Evolutionary conservation across 352 stramenopile species (phyloP).

Genomic region (Globisporangium emineosum): DNA sequence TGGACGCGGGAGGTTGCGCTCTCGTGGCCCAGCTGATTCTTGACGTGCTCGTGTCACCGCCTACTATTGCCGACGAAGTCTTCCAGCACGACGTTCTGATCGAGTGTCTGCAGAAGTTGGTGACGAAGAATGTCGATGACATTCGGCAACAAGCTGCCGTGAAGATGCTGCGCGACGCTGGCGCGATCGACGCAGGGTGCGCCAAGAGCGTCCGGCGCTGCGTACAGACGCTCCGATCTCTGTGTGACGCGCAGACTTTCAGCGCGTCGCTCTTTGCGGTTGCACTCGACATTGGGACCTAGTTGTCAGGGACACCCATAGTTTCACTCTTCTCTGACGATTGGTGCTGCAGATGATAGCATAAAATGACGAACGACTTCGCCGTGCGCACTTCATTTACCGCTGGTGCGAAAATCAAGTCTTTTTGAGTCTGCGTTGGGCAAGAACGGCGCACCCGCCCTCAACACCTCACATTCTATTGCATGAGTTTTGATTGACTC

Average conservation of each 20-base stretch:
- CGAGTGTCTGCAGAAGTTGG: slow-evolving; percentile 39
- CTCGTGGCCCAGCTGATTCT: slow-evolving; percentile 32
- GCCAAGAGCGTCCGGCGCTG: slow-evolving; percentile 29
- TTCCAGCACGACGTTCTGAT: slow-evolving; percentile 34
- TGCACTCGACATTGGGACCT: slow-evolving; percentile 30
- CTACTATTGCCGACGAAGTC: slow-evolving; percentile 19
- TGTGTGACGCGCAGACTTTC: slow-evolving; percentile 38
- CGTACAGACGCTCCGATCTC: slow-evolving; percentile 29
- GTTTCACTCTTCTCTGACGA: too few relatives aligned
- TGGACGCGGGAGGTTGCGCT: slow-evolving; percentile 35
- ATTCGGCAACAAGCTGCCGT: slow-evolving; percentile 56
- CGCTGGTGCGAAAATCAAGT: too few relatives aligned
- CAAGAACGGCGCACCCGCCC: too few relatives aligned
- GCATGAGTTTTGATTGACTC: too few relatives aligned
- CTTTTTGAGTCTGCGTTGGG: too few relatives aligned
- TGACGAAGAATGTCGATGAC: slow-evolving; percentile 49
- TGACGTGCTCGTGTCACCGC: slow-evolving; percentile 17
- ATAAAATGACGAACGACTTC: too few relatives aligned
- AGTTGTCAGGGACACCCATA: too few relatives aligned
- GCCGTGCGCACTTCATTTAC: too few relatives aligned
- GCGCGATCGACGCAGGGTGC: slow-evolving; percentile 20
- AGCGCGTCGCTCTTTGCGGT: slow-evolving; percentile 57
- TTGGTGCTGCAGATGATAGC: too few relatives aligned
- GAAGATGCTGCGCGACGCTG: slow-evolving; percentile 48
- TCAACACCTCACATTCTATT: too few relatives aligned